Base-by-base conservation (phyloP, 2,329 filamentous ascomycete species). In the Diaporthe aspalathi region DNA sequence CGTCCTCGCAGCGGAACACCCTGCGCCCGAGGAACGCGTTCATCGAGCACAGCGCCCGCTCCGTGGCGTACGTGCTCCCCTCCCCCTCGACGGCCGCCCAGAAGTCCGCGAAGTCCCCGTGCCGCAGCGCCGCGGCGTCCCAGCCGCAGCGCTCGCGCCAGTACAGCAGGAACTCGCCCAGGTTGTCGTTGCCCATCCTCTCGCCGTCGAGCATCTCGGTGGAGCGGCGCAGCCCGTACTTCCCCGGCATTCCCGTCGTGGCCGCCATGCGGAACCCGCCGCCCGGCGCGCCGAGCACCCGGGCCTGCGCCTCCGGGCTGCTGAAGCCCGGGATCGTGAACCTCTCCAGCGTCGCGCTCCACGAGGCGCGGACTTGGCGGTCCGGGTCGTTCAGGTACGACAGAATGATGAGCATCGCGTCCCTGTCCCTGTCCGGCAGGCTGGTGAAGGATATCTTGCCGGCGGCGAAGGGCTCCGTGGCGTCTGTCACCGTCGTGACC, bases 141-240 rank as follows among this genome's bases (percentile, higher is more conserved):
- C 43, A 69, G 50, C 32, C 49, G 52, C 52, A 68, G 4, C 72
- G 52, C 54, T 74, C 70, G 14, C 72, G 67, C 63, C 70, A 74
- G 57, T 72, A 72, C 9, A 74, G 35, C 14, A 74, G 54, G 32
- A 72, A 74, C 65, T 74, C 70, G 22, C 72, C 70, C 7, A 74
- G 67, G 45, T 74, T 65, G 29, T 74, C 57, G n/a, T 22, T 40
- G 24, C 56, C 17, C 45, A 71, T 71, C 38, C 56, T 50, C 62
- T 74, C 72, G 6, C 72, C 70, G 32, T 29, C 56, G 32, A 70
- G 32, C 5, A 54, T 43, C 62, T 68, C 72, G 16, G 54, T 49
- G 2, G 62, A 47, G 24, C 20, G 35, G 38, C 70, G 72, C 70
- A 70, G 68, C 6, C 67, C 70, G 49, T 74, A 74, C 22, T 70